These are phyloP conservation scores for Myxozyma neglecta DNA, from an alignment of 805 yeast genomes.

Conservation along the genomic window DNA sequence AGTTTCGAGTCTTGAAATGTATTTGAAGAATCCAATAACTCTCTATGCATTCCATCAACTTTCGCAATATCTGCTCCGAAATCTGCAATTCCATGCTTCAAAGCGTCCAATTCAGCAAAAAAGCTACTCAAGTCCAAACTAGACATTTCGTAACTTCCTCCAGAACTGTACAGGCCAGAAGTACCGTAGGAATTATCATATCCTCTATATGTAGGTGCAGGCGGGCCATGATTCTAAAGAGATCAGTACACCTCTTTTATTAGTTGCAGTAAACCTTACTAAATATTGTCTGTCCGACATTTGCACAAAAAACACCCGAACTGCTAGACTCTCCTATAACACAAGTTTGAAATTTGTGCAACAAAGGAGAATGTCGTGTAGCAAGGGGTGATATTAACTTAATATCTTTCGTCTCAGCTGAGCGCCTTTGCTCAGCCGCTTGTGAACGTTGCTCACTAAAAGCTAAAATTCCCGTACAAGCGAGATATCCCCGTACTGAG, in stretches of 20 bases:
- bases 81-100: neutral
- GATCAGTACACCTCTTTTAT: no score
- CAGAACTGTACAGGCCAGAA: neutral
- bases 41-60: constrained; percentile 10
- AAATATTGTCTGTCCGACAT: neutral
- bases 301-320: neutral
- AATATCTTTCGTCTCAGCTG: neutral
- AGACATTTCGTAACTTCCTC: constrained; percentile 7
- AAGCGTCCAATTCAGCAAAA: constrained; percentile 9
- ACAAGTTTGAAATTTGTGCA: neutral
- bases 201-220: constrained; percentile 3
- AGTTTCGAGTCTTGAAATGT: neutral
- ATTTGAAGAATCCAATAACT: neutral
- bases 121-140: constrained; percentile 4
- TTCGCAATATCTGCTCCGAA: neutral
- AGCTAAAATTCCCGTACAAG: no score
- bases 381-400: neutral
- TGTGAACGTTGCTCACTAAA: no score
- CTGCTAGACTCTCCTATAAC: no score
- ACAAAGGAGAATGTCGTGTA: neutral
- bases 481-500: no score
- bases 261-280: neutral
- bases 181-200: neutral
- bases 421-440: no score
- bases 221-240: neutral